phyloP scores from a whole-genome alignment of 148 eudicot species.

The Fagopyrum tataricum region DNA sequence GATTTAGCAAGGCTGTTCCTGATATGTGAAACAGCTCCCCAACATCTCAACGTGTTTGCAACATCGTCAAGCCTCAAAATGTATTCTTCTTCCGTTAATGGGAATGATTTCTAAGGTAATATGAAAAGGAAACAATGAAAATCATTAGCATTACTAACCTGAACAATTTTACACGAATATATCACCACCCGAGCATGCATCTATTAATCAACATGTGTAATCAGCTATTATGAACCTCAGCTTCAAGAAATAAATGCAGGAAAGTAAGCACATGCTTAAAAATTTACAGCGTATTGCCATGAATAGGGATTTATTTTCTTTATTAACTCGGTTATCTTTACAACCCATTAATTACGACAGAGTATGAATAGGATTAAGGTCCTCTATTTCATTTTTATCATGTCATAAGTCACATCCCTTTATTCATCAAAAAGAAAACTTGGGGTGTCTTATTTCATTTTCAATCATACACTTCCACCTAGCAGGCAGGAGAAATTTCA shows the following conservation, averaged over 20 bases:
- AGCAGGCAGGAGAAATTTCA: neutral
- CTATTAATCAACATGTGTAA: neutral
- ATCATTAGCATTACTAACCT: neutral
- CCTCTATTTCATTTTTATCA: neutral
- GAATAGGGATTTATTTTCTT: neutral
- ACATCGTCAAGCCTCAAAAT: slow-evolving; percentile 91
- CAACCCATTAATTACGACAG: neutral
- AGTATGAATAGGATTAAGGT: neutral
- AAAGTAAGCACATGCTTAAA: neutral
- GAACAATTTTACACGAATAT: neutral
- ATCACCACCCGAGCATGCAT: neutral
- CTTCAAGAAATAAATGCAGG: neutral
- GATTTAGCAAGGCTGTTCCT: slow-evolving; percentile 64
- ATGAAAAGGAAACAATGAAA: neutral
- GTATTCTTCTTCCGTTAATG: slow-evolving; percentile 91
- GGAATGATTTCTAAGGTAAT: slow-evolving; percentile 70
- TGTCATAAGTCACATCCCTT: neutral
- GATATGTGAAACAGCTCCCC: slow-evolving; percentile 98
- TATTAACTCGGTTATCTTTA: neutral
- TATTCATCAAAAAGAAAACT: neutral
- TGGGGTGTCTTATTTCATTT: neutral
- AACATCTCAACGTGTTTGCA: slow-evolving; percentile 86
- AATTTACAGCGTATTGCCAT: neutral
- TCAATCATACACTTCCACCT: neutral
- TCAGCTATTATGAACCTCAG: neutral